Base-by-base conservation (phyloP, 306 rosid species). In the Arachis hypogaea region DNA sequence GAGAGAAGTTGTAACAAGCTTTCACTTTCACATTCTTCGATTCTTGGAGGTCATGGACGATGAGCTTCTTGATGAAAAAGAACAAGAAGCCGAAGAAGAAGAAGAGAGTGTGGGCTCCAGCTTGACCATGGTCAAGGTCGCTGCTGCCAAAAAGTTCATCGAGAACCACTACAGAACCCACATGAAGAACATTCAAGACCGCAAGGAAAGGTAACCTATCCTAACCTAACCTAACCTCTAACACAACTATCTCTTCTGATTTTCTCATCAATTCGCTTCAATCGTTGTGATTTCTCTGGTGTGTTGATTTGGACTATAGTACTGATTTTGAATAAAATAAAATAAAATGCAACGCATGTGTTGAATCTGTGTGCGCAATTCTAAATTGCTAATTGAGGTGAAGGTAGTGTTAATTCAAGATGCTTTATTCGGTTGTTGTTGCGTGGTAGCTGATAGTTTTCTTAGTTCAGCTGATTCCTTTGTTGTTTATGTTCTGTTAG, bases 91-190 rank as follows among this genome's bases (percentile, higher is more conserved):
- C 12, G 22, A n/a, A 52, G 73, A 69, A 78, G 97, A 82, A 75
- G 90, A 81, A 55, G 91, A 78, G 83, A 82, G 77, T 11, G 58
- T 83, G 12, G 97, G 97, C 1, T 91, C 97, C 29, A 94, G 90
- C 80, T 88, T 86, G 93, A 94, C 98, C 56, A 91, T 94, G 98
- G 97, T 91, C 91, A 94, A 88, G 77, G 98, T 94, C 12, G 98
- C 98, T 5, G 98, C 95, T 3, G 98, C 98, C 0, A 94, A 91
- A 88, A 90, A 89, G 89, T 88, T 89, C 84, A 94, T 94, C 65
- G 98, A 94, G 91, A 89, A 91, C 61, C 98, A 94, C 80, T 94
- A 94, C 75, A 86, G 91, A 82, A 89, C 93, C 75, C 98, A 94
- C 91, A 91, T 86, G 96, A 94, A 94, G 88, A 91, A 91, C 88